Base-by-base conservation (phyloP, 2,329 filamentous ascomycete genomes). In the Hortaea werneckii region DNA sequence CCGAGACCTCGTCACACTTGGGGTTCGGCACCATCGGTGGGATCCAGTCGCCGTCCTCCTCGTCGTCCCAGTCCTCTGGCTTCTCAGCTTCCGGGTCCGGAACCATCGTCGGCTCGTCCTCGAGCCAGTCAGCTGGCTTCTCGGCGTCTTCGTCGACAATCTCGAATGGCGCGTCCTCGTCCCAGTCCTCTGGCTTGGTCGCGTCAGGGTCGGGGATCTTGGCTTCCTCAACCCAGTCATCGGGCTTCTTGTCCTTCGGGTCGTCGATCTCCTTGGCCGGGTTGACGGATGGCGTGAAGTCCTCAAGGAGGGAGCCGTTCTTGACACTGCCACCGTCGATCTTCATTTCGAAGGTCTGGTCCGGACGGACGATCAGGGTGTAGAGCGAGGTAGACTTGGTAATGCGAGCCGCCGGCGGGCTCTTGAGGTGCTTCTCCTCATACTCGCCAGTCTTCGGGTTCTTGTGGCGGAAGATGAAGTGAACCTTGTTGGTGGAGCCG, bases 381-480 rank as follows among this genome's bases (percentile, higher is more conserved):
- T 98, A 98, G 53, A 98, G 83, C 68, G 90, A 84, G 53, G 86
- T 85, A 53, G 87, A 83, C 82, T 95, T 96, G 74, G 82, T 77
- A 62, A 94, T 92, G 67, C 83, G 85, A 65, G 89, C 89, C 49
- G 83, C 77, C 51, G 92, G 89, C 54, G 90, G 83, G 60, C 78
- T 78, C 66, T 79, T 81, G 54, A 98, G 79, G 73, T 98, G 92
- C 83, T 98, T 98, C 85, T 98, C 92, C 79, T 98, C 90, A 64
- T 98, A 98, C 72, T 95, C 87, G 75, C 90, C 90, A 40, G 88
- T 95, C 85, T 95, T 95, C 66, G 92, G 92, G 81, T 96, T 98
- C 86, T 96, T 98, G 85, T 98, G 92, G 73, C 94, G 92, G 82
- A 98, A 94, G 70, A 98, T 98, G 75, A 98, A 95, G 70, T 83